Base-by-base conservation (phyloP, 2,329 filamentous ascomycete genomes). In the Myriosclerotinia curreyana region DNA sequence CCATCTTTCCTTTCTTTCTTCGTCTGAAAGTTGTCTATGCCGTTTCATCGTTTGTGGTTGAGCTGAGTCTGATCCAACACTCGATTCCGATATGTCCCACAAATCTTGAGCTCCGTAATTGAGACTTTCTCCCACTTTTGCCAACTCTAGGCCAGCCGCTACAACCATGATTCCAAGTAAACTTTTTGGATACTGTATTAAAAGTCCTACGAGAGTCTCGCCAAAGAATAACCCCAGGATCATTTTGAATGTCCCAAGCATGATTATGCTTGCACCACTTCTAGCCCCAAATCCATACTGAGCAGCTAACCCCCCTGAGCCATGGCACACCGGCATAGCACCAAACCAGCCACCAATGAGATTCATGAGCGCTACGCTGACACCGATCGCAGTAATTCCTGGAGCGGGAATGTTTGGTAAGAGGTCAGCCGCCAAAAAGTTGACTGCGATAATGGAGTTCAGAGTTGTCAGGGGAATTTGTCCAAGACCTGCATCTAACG, bases 241-340 rank as follows among this genome's bases (percentile, higher is more conserved):
- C 6, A 96, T 76, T 75, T 97, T 97, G 66, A 90, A 77, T 0
- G 84, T 53, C 0, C 94, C 94, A 0, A 98, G 83, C 31, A 96
- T 74, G 61, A 97, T 85, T 66, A 97, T 83, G 70, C 89, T 92
- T 0, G 91, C 86, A 12, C 94, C 94, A 65, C 91, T 96, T 55
- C 94, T 87, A 5, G 94, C 93, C 0, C 94, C 94, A 70, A 98
- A 98, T 5, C 92, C 86, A 75, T 92, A 91, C 75, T 98, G 94
- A 0, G 90, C 95, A 6, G 95, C 95, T 0, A 98, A 80, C 0
- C 94, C 94, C 2, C 94, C 94, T 0, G 92, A 92, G 6, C 94
- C 94, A 74, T 98, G 95, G 73, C 95, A 98, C 5, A 95, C 87
- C 3, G 94, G 95, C 95, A 97, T 98, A 6, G 89, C 90, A 55